Evolutionary conservation across 768 basidiomycete species (phyloP), one percentile per base, ranked within the genome.

Genomic region (Lepiota brunneoincarnata): DNA sequence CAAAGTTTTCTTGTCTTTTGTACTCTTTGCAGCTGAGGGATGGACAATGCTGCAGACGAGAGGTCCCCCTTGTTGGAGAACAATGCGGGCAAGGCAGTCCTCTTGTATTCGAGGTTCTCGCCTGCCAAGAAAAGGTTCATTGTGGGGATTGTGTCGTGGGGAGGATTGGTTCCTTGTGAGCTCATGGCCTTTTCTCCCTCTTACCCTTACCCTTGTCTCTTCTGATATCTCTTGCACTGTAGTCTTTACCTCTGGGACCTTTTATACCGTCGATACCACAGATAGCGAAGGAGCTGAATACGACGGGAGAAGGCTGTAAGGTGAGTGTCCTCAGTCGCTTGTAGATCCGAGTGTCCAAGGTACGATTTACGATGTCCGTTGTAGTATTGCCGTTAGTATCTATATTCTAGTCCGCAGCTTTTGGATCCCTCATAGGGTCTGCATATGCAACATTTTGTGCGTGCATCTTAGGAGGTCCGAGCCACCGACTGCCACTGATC

Each of bases 211-310:
- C 31, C 31, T 1, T 31, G 31, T 10, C 12, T n/a, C 18, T 28
- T 23, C n/a, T 58, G 37, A 28, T 40, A 24, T 35, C 14, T 10
- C 24, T 48, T 21, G 21, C 2, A 14, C 59, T 7, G 26, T 9
- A 92, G 89, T 86, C 35, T 83, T 92, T 55, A 81, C 87, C 0
- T 71, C 80, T 6, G 84, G 81, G 0, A 81, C 81, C n/a, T 0
- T 90, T 92, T 64, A 75, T 89, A 2, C 89, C 89, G 0, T 82
- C 83, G 0, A 86, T 92, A 51, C 87, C 89, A 0, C 78, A 86
- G 46, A 83, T 93, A 41, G 82, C 89, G 6, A 67, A 65, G 23
- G 89, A 93, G 55, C 66, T 93, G 9, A 44, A 78, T 21, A 74
- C 86, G 0, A 79, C 87, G 0, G 77, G 76, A 0, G 59, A n/a